These are phyloP conservation scores for Lagerstroemia speciosa DNA, from an alignment of 345 rosid species.

Conservation along the genomic window DNA sequence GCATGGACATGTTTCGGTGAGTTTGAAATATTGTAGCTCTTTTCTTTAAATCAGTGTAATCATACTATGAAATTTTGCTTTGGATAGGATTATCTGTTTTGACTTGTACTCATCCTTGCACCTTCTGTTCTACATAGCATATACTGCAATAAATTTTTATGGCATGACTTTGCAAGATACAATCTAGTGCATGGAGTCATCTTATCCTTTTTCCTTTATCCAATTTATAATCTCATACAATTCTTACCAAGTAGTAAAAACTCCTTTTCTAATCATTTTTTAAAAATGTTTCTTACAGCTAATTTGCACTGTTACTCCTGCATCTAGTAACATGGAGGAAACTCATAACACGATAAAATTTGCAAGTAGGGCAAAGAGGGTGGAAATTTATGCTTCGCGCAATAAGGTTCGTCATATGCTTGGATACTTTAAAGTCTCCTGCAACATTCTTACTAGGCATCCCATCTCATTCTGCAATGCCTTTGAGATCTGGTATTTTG, in stretches of 20 bases:
- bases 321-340: conserved; percentile 95
- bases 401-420: conserved; percentile 55
- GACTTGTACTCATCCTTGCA: not conserved
- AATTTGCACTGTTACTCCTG: conserved; percentile 97
- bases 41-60: too few relatives aligned
- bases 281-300: conserved; percentile 51
- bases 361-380: conserved; percentile 96
- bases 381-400: conserved; percentile 92
- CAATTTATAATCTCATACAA: too few relatives aligned
- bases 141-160: not conserved
- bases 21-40: conserved; percentile 16
- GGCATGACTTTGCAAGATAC: not conserved
- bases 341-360: conserved; percentile 98
- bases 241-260: not conserved
- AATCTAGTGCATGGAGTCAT: too few relatives aligned
- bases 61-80: not conserved
- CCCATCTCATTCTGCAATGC: conserved; percentile 2
- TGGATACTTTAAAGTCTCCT: conserved; percentile 5
- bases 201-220: too few relatives aligned
- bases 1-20: conserved; percentile 97
- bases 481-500: conserved; percentile 11
- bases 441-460: not conserved
- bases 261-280: not conserved
- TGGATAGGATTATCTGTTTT: not conserved
- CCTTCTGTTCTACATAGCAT: not conserved